Evolutionary conservation across 2,329 filamentous ascomycete species (phyloP), one percentile per base, ranked within the genome.

Genomic region (Colletotrichum magnum): DNA sequence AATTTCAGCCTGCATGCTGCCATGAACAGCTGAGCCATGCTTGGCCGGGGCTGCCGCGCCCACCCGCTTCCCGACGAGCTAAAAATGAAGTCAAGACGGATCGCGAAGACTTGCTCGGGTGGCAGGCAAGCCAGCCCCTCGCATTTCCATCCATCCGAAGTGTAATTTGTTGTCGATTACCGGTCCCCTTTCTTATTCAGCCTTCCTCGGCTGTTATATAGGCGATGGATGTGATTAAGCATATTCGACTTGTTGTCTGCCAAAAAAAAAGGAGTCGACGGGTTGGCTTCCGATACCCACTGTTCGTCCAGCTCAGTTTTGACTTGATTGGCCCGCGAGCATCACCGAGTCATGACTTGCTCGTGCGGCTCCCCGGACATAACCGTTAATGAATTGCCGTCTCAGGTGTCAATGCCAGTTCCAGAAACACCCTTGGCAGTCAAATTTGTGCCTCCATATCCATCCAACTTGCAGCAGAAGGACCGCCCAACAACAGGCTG

Each of bases 261-360:
- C 41, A 18, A 52, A 41, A 26, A 53, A 41, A 39, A 10, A 47
- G 15, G 36, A 41, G 28, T 45, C 18, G 26, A 6, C 12, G 32
- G 5, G 21, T 53, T 15, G 47, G 16, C 24, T 13, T 28, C 53
- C 39, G n/a, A 41, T 13, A 12, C 58, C 65, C 50, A 26, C 52
- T 24, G 2, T 41, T 48, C 24, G n/a, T 54, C 28, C 41, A 36
- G 28, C 18, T 36, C 4, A 21, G 5, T 36, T 7, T 36, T 3
- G 15, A 24, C 12, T n/a, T 52, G 48, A 65, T 68, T 68, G 65
- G 61, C 2, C 13, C 12, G 18, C 21, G 26, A 6, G 9, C 13
- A 10, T 2, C 36, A 21, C 39, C 61, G 65, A 68, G 65, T 68
- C 65, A 65, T 68, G 65, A 43, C 21, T 6, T 41, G 15, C 12